phyloP scores from a whole-genome alignment of 768 basidiomycete species.

The Amyloporia xantha region DNA sequence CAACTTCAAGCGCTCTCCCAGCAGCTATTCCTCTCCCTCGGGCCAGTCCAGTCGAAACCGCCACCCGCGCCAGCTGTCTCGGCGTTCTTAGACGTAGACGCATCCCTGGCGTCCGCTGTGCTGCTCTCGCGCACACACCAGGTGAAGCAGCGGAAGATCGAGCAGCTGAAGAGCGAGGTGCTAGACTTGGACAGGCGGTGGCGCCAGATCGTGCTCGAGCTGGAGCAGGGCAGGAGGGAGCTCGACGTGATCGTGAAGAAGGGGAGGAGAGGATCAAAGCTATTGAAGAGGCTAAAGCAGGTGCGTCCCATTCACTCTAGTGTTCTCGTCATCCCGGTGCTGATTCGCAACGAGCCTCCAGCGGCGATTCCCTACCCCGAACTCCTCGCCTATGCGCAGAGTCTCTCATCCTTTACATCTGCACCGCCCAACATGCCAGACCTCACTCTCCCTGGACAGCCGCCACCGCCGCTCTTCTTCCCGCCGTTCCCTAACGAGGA shows the following conservation, averaged over 20 bases:
- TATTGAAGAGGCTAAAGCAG: slow-evolving; percentile 65
- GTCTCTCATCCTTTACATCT: slow-evolving; percentile 79
- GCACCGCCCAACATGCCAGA: slow-evolving; percentile 87
- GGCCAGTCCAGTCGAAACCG: slow-evolving; percentile 56
- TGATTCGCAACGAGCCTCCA: slow-evolving; percentile 21
- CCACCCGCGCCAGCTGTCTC: slow-evolving; percentile 51
- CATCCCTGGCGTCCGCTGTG: slow-evolving; percentile 57
- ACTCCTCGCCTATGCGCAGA: slow-evolving; percentile 78
- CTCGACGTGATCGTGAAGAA: slow-evolving; percentile 66
- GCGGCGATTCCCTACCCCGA: slow-evolving; percentile 80
- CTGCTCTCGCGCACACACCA: slow-evolving; percentile 66
- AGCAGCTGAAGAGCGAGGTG: slow-evolving; percentile 65
- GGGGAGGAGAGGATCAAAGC: slow-evolving; percentile 66
- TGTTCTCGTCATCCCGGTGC: not conserved
- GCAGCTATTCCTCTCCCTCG: slow-evolving; percentile 66
- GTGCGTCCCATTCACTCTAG: slow-evolving; percentile 30
- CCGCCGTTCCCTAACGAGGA: slow-evolving; percentile 90
- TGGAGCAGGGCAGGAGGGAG: slow-evolving; percentile 61
- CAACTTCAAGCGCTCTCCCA: slow-evolving; percentile 59
- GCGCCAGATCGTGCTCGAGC: slow-evolving; percentile 58
- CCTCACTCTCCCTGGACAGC: slow-evolving; percentile 59
- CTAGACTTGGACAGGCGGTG: slow-evolving; percentile 59
- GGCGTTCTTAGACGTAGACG: slow-evolving; percentile 58
- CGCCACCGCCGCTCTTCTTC: slow-evolving; percentile 75
- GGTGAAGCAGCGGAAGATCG: slow-evolving; percentile 67